Percentiles rank a stretch among this genome's conserved stretches.
These are phyloP conservation scores for Cucumis cinereus DNA, from an alignment of 306 rosid species.

Conservation along the genomic window DNA sequence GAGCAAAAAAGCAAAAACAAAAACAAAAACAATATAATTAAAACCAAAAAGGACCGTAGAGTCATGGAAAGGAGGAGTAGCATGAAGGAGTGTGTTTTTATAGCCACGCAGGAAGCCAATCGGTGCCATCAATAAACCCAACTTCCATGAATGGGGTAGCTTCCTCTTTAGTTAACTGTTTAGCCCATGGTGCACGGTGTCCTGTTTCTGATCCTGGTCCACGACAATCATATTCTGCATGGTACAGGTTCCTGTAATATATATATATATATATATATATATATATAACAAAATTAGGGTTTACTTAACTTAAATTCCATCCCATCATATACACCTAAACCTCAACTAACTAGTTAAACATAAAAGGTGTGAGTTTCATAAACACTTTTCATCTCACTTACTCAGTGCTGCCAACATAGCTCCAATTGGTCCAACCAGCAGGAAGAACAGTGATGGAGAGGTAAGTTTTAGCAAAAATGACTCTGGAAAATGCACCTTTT, in stretches of 20 bases:
- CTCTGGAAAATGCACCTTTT: constrained; percentile 57
- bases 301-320: background rate
- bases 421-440: constrained; percentile 74
- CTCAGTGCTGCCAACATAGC: constrained; percentile 44
- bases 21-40: background rate
- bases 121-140: constrained; percentile 44
- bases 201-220: constrained; percentile 43
- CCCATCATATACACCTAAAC: background rate
- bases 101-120: constrained; percentile 65
- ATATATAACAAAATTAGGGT: background rate
- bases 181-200: constrained; percentile 47
- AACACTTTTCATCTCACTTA: constrained; percentile 19
- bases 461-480: constrained; percentile 38
- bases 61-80: background rate
- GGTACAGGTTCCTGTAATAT: constrained; percentile 36
- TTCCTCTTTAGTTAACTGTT: constrained; percentile 34
- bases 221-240: constrained; percentile 44
- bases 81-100: constrained; percentile 5
- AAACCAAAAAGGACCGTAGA: background rate
- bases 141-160: constrained; percentile 29
- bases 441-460: constrained; percentile 45
- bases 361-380: no score
- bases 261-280: no score
- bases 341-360: no score
- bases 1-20: background rate